Percentiles rank a stretch among this genome's conserved stretches.
These are phyloP conservation scores for Mycena pura DNA, from an alignment of 768 basidiomycete genomes.

Conservation along the genomic window DNA sequence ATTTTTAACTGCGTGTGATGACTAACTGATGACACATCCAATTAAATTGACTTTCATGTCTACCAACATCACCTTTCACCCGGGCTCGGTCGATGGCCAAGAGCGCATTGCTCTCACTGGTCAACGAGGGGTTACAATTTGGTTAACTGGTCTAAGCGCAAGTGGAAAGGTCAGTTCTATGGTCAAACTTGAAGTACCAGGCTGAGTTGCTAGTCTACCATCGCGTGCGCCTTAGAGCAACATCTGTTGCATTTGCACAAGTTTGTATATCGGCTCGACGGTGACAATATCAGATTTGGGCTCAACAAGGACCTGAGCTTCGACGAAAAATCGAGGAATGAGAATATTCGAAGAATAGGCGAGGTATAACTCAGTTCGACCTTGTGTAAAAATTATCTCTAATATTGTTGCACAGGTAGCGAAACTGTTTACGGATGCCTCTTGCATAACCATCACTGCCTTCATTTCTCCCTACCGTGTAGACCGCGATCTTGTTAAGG, in stretches of 20 bases:
- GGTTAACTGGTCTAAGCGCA: constrained; percentile 95
- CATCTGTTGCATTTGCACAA: constrained; percentile 87
- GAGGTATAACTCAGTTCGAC: constrained; percentile 65
- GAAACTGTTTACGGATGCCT: constrained; percentile 90
- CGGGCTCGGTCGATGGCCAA: constrained; percentile 71
- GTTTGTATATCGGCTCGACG: constrained; percentile 92
- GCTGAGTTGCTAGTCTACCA: constrained; percentile 73
- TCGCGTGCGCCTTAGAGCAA: constrained; percentile 96
- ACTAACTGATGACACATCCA: constrained; percentile 15
- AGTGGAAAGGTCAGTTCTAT: constrained; percentile 80
- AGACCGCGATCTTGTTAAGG: constrained; percentile 83
- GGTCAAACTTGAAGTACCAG: neutral
- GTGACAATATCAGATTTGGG: constrained; percentile 95
- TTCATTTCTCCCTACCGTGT: constrained; percentile 98
- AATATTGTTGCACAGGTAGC: constrained; percentile 70
- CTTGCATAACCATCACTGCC: constrained; percentile 87
- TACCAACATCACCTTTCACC: too few species aligned
- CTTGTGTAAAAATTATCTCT: constrained; percentile 10
- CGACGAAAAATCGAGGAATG: constrained; percentile 87
- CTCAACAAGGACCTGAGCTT: constrained; percentile 97
- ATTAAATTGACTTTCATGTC: constrained; percentile 3
- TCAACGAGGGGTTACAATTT: constrained; percentile 91
- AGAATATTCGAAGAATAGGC: constrained; percentile 96
- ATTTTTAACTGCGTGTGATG: too few species aligned
- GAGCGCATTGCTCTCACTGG: constrained; percentile 74